Percentiles rank a stretch among this genome's conserved stretches.
Evolutionary conservation across 805 yeast species (phyloP).

Genomic region (Saccharomycopsis microspora): DNA sequence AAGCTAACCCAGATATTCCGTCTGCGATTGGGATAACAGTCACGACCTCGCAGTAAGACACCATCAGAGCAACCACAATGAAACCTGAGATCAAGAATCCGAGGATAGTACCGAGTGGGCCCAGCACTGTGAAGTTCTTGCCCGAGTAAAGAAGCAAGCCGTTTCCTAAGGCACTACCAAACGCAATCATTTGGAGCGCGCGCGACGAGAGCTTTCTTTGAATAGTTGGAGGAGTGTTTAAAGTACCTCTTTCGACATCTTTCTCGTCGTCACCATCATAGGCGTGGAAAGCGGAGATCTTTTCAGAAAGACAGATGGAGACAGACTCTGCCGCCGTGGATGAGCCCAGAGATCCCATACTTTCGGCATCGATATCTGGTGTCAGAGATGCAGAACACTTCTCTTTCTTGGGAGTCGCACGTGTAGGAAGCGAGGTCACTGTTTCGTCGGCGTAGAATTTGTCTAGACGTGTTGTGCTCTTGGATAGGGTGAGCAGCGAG

Average conservation of each 20-base stretch:
- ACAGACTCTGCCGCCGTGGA: too few species aligned
- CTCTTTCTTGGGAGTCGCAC: too few species aligned
- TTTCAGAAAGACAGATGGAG: too few species aligned
- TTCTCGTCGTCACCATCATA: background rate
- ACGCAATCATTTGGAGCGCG: constrained; percentile 66
- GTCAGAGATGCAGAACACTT: too few species aligned
- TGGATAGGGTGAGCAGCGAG: too few species aligned
- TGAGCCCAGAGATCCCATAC: too few species aligned
- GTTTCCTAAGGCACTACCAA: constrained; percentile 72
- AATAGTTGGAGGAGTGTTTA: constrained; percentile 17
- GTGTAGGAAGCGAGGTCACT: too few species aligned
- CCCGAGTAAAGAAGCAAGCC: constrained; percentile 63
- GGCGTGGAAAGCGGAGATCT: background rate
- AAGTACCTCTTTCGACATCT: background rate
- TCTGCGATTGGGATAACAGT: constrained; percentile 69
- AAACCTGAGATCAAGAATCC: constrained; percentile 57
- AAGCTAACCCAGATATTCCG: constrained; percentile 63
- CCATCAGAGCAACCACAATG: constrained; percentile 55
- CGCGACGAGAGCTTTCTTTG: constrained; percentile 52
- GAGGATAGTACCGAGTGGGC: constrained; percentile 63
- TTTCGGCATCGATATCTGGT: too few species aligned
- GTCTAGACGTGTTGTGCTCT: too few species aligned
- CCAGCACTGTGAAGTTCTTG: constrained; percentile 63
- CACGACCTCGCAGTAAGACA: constrained; percentile 73
- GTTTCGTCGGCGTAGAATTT: too few species aligned